Percentiles rank a stretch among this genome's conserved stretches.
Conservation (phyloP, 2,329 filamentous ascomycete genomes). For the Fonsecaea monophora region DNA sequence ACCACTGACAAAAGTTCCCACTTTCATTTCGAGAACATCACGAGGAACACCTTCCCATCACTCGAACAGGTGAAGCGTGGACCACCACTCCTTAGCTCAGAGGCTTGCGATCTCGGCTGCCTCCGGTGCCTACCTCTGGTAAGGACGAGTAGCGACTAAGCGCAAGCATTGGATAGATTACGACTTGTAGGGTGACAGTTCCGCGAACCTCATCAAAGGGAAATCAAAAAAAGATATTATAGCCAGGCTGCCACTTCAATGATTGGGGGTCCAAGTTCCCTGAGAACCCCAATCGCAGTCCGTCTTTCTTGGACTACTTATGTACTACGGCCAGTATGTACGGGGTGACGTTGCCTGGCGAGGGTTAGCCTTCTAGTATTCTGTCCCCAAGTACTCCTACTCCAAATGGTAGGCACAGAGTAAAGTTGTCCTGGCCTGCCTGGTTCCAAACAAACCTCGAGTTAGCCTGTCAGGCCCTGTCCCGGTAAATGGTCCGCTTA, state of each 20-base stretch:
- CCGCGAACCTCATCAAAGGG: neutral
- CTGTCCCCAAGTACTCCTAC: too few relatives aligned
- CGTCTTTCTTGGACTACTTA: neutral
- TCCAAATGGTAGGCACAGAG: neutral
- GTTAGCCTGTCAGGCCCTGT: slow-evolving; percentile 6
- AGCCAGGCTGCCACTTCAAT: neutral
- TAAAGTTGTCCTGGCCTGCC: neutral
- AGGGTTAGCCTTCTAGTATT: slow-evolving; percentile 14
- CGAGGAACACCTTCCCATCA: neutral
- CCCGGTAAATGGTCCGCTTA: slow-evolving; percentile 25
- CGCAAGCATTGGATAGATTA: neutral
- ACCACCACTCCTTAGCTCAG: neutral
- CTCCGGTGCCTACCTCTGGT: neutral
- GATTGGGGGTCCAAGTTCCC: neutral
- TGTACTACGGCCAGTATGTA: too few relatives aligned
- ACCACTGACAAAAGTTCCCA: neutral
- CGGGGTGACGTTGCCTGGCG: slow-evolving; percentile 28
- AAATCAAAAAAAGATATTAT: neutral
- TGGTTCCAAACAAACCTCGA: neutral
- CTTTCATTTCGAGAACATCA: slow-evolving; percentile 8
- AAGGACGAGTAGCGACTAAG: too few relatives aligned
- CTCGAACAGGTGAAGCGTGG: slow-evolving; percentile 1
- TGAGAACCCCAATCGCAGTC: neutral
- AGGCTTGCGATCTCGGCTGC: neutral
- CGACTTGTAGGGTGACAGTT: neutral